Base-by-base conservation (phyloP, 495 filamentous ascomycete species). In the Annulohypoxylon stygium region DNA sequence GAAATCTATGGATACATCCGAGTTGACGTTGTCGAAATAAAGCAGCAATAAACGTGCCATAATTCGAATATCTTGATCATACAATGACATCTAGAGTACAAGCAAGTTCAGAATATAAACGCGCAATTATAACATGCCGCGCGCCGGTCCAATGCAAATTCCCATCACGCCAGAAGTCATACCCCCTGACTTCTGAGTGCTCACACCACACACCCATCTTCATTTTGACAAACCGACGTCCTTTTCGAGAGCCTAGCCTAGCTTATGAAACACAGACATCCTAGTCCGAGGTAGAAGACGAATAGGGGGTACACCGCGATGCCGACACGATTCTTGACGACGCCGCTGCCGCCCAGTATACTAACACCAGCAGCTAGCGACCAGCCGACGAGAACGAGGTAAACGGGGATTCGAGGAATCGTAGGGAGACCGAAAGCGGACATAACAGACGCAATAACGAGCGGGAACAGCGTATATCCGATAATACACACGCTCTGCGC, bases 401-500 rank as follows among this genome's bases (percentile, higher is more conserved):
- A 98, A 37, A 98, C 90, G 10, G 96, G 96, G 78, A 98, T 92
- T 69, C 96, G 86, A 1, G 89, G 88, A 72, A 98, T 90, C 36
- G 88, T 90, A 33, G 88, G 90, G 5, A 98, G 85, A 55, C 87
- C 84, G 8, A 99, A 68, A 0, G 94, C 95, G 63, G 94, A 97
- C 66, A 99, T 88, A 43, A 98, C 81, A 11, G 96, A 89, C 6
- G 97, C 97, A 75, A 99, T 92, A 76, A 98, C 97, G 41, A 99
- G 87, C n/a, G 96, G 96, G 84, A 99, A 99, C 61, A 99, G 90
- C 2, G 96, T 99, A 81, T 99, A 99, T 39, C 96, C 96, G 79
- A 99, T 99, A 75, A 99, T 97, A 80, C 93, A 97, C 70, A 99
- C 88, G 53, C 93, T 95, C 81, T 98, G 96, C 84, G 97, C 95